These are phyloP conservation scores for Triticum aestivum DNA, from an alignment of 176 grass and related monocot genomes.

Conservation along the genomic window DNA sequence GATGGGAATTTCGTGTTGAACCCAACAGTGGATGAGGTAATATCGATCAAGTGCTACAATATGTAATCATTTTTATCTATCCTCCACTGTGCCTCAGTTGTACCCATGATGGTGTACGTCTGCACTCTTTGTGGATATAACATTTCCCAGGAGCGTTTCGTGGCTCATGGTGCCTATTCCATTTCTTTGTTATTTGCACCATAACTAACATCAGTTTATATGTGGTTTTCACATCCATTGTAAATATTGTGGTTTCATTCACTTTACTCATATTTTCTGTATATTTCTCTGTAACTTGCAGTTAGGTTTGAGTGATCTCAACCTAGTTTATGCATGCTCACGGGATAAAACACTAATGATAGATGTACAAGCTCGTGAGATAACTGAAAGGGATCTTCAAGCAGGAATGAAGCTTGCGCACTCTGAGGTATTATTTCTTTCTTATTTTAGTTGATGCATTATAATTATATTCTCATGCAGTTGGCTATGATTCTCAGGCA, in stretches of 20 bases:
- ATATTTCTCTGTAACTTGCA: conserved; percentile 33
- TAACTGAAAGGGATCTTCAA: conserved; percentile 92
- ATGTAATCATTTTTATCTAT: conserved; percentile 2
- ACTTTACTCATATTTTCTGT: conserved; percentile 17
- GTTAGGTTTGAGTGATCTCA: conserved; percentile 94
- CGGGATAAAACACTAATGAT: conserved; percentile 96
- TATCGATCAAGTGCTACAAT: neutral
- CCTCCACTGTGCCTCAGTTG: neutral
- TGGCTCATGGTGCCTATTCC: neutral
- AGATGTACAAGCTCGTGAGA: conserved; percentile 97
- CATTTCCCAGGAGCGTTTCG: neutral
- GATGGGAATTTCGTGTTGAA: conserved; percentile 90
- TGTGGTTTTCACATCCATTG: conserved; percentile 2
- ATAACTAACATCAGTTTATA: neutral
- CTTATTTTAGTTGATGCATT: conserved; percentile 3
- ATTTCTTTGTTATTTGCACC: neutral
- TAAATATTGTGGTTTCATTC: conserved; percentile 2
- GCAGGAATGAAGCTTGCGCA: conserved; percentile 89
- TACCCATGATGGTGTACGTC: neutral
- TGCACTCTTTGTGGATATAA: conserved; percentile 5
- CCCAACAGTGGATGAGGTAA: conserved; percentile 93
- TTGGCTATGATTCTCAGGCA: conserved; percentile 58
- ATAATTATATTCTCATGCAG: conserved; percentile 23
- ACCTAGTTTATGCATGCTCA: conserved; percentile 94
- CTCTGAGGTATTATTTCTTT: conserved; percentile 59